Conservation (phyloP, 805 yeast species). For the Saccharomycopsis sp. region DNA sequence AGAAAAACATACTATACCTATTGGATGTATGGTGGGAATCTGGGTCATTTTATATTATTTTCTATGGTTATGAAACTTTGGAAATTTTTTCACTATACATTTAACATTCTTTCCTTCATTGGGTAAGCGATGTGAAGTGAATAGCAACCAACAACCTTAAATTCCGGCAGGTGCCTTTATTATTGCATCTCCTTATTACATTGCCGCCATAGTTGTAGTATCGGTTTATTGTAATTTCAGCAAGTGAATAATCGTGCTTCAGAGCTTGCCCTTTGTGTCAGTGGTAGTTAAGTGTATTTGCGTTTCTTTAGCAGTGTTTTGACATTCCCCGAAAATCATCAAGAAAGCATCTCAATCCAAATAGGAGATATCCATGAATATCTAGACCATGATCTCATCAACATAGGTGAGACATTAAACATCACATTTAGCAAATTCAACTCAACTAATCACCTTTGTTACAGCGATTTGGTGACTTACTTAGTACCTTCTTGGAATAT, state of each 20-base stretch:
- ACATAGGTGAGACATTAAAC: background rate
- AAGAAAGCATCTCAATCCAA: background rate
- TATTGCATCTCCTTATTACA: background rate
- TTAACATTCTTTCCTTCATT: too few relatives aligned
- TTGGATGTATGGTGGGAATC: constrained; percentile 1
- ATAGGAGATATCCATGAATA: background rate
- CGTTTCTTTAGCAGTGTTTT: background rate
- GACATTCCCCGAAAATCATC: background rate
- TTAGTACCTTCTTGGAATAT: too few relatives aligned
- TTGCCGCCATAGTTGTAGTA: too few relatives aligned
- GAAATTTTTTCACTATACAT: background rate
- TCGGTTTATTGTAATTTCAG: too few relatives aligned
- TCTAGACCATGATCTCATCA: background rate
- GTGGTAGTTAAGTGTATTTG: too few relatives aligned
- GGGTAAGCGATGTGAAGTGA: background rate
- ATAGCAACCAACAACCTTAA: too few relatives aligned
- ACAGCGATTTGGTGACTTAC: too few relatives aligned
- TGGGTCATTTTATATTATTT: background rate
- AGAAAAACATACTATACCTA: background rate
- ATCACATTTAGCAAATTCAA: too few relatives aligned
- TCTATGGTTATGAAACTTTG: background rate
- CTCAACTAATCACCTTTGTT: too few relatives aligned
- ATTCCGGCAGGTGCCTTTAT: constrained; percentile 8
- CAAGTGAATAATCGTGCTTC: too few relatives aligned
- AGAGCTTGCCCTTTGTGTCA: too few relatives aligned